Evolutionary conservation across 371 early-diverging fungal genomes (phyloP).

Genomic region (Parasitella parasitica): DNA sequence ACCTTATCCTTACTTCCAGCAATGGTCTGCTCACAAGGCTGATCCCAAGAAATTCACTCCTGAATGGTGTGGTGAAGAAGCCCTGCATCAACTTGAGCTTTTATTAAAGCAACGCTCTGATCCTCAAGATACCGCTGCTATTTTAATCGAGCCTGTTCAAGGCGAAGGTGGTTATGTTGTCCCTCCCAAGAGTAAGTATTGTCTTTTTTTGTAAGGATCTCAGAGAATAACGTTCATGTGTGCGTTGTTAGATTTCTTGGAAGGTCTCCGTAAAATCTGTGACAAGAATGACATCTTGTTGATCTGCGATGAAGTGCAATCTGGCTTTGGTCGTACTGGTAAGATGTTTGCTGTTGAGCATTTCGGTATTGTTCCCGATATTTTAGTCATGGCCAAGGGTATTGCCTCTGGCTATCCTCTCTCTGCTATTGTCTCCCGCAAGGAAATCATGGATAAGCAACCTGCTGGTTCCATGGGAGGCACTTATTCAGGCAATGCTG

Average conservation of each 20-base stretch:
- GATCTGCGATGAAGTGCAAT: conserved; percentile 45
- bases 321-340: conserved; percentile 42
- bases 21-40: conserved; percentile 45
- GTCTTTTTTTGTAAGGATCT: too few species aligned
- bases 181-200: conserved; percentile 54
- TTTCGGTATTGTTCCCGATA: conserved; percentile 45
- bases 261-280: conserved; percentile 63
- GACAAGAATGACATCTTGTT: conserved; percentile 46
- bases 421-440: conserved; percentile 45
- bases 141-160: conserved; percentile 80
- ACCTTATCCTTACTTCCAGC: conserved; percentile 54
- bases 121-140: conserved; percentile 64
- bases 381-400: conserved; percentile 58
- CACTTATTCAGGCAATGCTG: conserved; percentile 52
- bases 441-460: conserved; percentile 47
- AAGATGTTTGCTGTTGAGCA: conserved; percentile 54
- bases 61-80: conserved; percentile 49
- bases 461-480: conserved; percentile 55
- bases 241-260: conserved; percentile 50
- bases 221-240: background rate
- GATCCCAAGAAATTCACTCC: conserved; percentile 38
- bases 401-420: conserved; percentile 57
- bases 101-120: conserved; percentile 51
- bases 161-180: conserved; percentile 85
- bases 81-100: conserved; percentile 48